A percentile compares a stretch with the other conserved stretches of the same genome.
phyloP scores from a whole-genome alignment of 148 eudicot species.

The Silene uniflora region DNA sequence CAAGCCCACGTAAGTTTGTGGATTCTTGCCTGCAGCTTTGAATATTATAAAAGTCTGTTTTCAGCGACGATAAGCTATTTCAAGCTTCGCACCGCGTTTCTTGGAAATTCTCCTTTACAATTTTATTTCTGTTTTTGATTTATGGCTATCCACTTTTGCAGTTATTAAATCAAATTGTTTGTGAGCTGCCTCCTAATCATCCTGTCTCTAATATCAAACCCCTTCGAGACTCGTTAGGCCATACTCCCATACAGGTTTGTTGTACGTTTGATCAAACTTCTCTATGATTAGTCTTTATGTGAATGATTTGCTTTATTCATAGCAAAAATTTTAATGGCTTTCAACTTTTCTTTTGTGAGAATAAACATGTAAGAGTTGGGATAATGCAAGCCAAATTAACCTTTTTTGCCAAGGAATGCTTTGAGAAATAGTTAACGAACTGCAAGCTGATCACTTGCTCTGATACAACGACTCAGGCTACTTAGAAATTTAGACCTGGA shows the following conservation, averaged over 20 bases:
- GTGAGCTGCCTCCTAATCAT: conserved; percentile 78
- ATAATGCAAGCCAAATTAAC: too few species aligned
- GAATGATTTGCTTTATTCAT: too few species aligned
- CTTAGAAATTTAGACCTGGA: too few species aligned
- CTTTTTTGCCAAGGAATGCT: too few species aligned
- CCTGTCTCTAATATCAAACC: conserved; percentile 63
- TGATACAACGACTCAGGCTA: too few species aligned
- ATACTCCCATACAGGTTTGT: conserved; percentile 72
- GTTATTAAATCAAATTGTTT: conserved; percentile 45
- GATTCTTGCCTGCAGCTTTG: background rate
- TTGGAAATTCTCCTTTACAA: background rate
- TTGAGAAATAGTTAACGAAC: too few species aligned
- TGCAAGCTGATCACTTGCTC: too few species aligned
- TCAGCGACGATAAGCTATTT: background rate
- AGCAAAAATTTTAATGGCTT: too few species aligned
- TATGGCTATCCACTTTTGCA: conserved; percentile 18
- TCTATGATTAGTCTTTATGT: background rate
- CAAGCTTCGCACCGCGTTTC: background rate
- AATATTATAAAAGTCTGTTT: background rate
- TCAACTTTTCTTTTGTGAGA: too few species aligned
- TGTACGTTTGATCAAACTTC: conserved; percentile 5
- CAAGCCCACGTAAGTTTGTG: conserved; percentile 78
- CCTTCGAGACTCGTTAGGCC: conserved; percentile 67
- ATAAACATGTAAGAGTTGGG: too few species aligned
- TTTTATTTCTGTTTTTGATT: conserved; percentile 13